Conservation (phyloP, 2,329 filamentous ascomycete species). For the Fonsecaea nubica region DNA sequence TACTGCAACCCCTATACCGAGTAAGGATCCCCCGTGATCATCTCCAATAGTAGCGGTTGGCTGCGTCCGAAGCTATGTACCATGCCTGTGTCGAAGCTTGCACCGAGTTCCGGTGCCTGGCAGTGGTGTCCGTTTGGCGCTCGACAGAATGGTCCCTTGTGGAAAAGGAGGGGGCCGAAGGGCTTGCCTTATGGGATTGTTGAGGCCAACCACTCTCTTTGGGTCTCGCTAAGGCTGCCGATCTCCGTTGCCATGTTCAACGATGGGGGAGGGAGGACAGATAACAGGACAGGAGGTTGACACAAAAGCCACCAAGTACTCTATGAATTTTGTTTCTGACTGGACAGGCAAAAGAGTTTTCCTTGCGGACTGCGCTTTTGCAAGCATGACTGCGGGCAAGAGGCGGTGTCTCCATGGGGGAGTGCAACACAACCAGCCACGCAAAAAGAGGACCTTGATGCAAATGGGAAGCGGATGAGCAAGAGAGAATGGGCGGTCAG, state of each 20-base stretch:
- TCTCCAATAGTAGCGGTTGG: neutral
- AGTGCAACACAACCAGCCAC: neutral
- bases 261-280: neutral
- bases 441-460: neutral
- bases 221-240: slow-evolving; percentile 8
- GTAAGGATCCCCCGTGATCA: neutral
- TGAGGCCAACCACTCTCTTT: neutral
- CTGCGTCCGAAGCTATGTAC: neutral
- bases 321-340: neutral
- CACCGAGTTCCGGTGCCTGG: slow-evolving; percentile 29
- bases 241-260: slow-evolving; percentile 6
- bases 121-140: slow-evolving; percentile 18
- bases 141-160: neutral
- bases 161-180: slow-evolving; percentile 7
- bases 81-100: neutral
- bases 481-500: slow-evolving; percentile 9
- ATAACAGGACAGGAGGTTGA: neutral
- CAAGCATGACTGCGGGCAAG: neutral
- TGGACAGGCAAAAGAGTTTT: neutral
- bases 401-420: neutral
- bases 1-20: neutral
- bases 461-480: neutral
- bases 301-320: neutral
- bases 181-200: slow-evolving; percentile 6
- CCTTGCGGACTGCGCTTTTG: neutral